These are phyloP conservation scores for Voacanga thouarsii DNA, from an alignment of 257 asterid species.

Conservation along the genomic window DNA sequence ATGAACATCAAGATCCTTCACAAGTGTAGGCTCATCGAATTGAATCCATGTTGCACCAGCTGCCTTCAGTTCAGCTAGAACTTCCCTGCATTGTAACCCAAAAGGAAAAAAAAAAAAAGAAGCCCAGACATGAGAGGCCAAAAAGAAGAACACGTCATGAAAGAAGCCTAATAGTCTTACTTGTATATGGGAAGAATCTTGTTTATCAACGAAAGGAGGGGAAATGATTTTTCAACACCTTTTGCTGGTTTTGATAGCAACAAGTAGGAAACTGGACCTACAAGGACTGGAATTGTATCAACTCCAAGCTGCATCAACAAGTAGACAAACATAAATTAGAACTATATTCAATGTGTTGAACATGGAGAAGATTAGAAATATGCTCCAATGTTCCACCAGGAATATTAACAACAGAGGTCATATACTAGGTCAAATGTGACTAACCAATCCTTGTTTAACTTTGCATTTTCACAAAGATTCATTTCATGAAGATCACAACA, in stretches of 20 bases:
- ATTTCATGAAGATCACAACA: too few species aligned
- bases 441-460: neutral
- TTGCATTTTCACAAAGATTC: too few species aligned
- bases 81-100: constrained; percentile 62
- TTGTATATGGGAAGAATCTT: constrained; percentile 87
- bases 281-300: constrained; percentile 80
- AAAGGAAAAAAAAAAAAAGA: constrained; percentile 6
- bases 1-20: constrained; percentile 78
- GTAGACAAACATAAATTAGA: constrained; percentile 27
- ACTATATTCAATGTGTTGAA: neutral
- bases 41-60: constrained; percentile 96
- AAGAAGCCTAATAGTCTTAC: constrained; percentile 31
- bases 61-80: constrained; percentile 77
- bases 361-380: neutral
- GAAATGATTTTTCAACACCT: constrained; percentile 83
- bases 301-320: constrained; percentile 67
- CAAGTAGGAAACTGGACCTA: constrained; percentile 88
- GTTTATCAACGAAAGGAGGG: constrained; percentile 76
- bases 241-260: constrained; percentile 90
- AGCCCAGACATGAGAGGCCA: neutral
- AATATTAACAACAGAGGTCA: neutral
- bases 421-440: neutral
- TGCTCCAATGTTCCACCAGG: neutral
- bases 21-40: constrained; percentile 93
- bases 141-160: neutral